Base-by-base conservation (phyloP, 192 early-diverging fungal species). In the Coemansia sp. region DNA sequence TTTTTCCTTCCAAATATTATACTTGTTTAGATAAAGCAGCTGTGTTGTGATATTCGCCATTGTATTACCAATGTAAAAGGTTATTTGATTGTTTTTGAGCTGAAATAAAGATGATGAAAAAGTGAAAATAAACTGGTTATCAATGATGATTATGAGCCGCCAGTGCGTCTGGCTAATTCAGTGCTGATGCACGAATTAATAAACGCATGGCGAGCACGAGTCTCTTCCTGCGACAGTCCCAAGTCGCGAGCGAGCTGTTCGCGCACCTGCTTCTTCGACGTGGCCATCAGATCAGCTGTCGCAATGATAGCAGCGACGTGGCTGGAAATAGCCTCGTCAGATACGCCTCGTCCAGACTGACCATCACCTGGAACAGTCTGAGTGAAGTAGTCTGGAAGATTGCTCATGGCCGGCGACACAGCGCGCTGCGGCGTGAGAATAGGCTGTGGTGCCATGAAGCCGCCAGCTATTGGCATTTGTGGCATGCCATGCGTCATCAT, bases 261-360 rank as follows among this genome's bases (percentile, higher is more conserved):
- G 51, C 96, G 92, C 19, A 98, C 94, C 84, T 90, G 89, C 74
- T 97, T 97, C 88, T 98, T 97, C 25, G 96, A 96, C 51, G 96
- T 90, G 10, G 88, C 92, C 95, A 95, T 96, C 61, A 98, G 80
- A 71, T 98, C 91, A 19, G 92, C 94, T 0, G 89, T 90, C 4
- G 87, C 74, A n/a, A 98, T 84, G 51, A 96, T 91, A 71, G 87
- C 86, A 63, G 85, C 84, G 24, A 92, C 85, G 72, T 91, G 87
- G 51, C 64, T 70, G 5, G 87, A 67, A 53, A 93, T 84, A 46
- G 89, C 86, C 36, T 91, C 90, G 66, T 94, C 90, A 3, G 87
- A 84, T 30, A 91, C 89, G 14, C 61, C 36, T 19, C 54, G 51
- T 5, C 64, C 55, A 17, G 29, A 17, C 54, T 32, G 50, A 9